These are phyloP conservation scores for Alternaria conjuncta DNA, from an alignment of 2,329 filamentous ascomycete species.

Conservation along the genomic window DNA sequence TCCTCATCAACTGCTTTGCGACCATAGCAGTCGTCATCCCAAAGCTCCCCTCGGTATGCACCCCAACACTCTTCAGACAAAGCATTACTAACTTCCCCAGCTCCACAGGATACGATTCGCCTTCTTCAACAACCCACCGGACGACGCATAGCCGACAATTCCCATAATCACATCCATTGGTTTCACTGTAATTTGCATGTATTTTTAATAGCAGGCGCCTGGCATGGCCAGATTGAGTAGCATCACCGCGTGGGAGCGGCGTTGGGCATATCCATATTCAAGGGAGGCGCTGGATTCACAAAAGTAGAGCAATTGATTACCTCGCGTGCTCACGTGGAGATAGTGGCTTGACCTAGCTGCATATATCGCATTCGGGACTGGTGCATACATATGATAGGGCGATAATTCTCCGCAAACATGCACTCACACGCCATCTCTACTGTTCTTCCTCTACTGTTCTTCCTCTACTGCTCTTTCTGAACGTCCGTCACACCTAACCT, in stretches of 20 bases:
- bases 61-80: not conserved
- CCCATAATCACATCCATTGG: constrained; percentile 26
- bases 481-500: not conserved
- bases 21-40: constrained; percentile 93
- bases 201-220: constrained; percentile 41
- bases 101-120: constrained; percentile 49
- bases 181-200: constrained; percentile 42
- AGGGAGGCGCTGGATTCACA: constrained; percentile 20
- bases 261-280: constrained; percentile 23
- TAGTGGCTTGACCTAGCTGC: constrained; percentile 10
- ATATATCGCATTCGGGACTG: not conserved
- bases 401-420: not conserved
- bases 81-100: constrained; percentile 28
- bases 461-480: not conserved
- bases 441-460: not conserved
- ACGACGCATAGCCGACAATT: constrained; percentile 36
- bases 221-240: constrained; percentile 35
- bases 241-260: constrained; percentile 36
- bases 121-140: constrained; percentile 48
- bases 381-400: not conserved
- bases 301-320: constrained; percentile 16
- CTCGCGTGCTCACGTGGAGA: constrained; percentile 14
- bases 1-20: constrained; percentile 95
- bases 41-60: constrained; percentile 89
- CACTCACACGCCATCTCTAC: not conserved